Evolutionary conservation across 495 filamentous ascomycete genomes (phyloP).

Genomic region (Penicillium paxilli): DNA sequence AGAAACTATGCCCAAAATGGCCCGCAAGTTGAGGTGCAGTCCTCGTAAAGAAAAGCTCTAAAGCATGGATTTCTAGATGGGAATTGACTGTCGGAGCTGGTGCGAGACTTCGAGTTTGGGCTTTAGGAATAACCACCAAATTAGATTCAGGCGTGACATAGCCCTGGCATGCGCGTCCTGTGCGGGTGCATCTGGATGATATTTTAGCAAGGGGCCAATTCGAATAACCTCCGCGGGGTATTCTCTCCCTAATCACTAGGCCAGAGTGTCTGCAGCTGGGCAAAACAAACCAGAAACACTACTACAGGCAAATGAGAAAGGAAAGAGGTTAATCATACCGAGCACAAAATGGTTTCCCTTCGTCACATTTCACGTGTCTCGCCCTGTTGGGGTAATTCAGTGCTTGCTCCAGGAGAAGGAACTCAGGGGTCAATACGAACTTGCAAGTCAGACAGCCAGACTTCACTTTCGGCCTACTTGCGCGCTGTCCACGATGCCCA

Average conservation of each 20-base stretch:
- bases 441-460: slow-evolving; percentile 39
- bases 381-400: slow-evolving; percentile 6
- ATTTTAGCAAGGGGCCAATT: no score
- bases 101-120: slow-evolving; percentile 1
- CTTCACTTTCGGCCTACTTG: slow-evolving; percentile 31
- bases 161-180: slow-evolving; percentile 38
- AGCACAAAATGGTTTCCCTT: slow-evolving; percentile 24
- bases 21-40: slow-evolving; percentile 57
- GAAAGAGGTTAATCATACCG: slow-evolving; percentile 11
- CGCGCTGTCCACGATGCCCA: no score
- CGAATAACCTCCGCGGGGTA: no score
- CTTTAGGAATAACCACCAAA: background rate
- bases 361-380: slow-evolving; percentile 34
- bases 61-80: slow-evolving; percentile 8
- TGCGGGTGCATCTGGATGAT: slow-evolving; percentile 34
- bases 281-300: background rate
- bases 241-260: background rate
- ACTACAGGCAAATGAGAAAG: background rate
- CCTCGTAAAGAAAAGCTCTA: slow-evolving; percentile 17
- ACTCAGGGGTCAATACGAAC: slow-evolving; percentile 10
- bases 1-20: slow-evolving; percentile 60
- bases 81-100: slow-evolving; percentile 6
- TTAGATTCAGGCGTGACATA: slow-evolving; percentile 12
- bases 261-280: background rate
- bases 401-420: background rate